Conservation (phyloP, 2,329 filamentous ascomycete species). For the Colletotrichum magnum region DNA sequence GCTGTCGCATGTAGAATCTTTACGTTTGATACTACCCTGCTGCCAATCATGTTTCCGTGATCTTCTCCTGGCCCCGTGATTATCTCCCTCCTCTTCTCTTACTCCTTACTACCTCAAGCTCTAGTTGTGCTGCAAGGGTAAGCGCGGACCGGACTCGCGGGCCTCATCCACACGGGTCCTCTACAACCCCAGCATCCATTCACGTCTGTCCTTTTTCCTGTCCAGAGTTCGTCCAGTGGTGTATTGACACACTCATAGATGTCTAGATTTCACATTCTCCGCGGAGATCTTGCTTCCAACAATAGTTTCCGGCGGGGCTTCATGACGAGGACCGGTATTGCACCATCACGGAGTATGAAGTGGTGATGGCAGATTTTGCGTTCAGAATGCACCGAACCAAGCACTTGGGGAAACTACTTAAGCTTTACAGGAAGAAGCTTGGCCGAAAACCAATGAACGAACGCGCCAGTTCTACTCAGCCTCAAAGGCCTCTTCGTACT, state of each 20-base stretch:
- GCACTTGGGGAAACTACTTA: background rate
- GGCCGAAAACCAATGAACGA: background rate
- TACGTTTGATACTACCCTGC: background rate
- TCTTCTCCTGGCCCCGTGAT: background rate
- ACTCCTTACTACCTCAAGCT: too few species aligned
- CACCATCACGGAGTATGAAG: slow-evolving; percentile 19
- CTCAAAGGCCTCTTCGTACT: background rate
- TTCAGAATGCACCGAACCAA: rapidly evolving
- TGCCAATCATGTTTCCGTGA: slow-evolving; percentile 1
- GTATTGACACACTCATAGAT: background rate
- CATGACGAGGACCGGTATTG: slow-evolving; percentile 22
- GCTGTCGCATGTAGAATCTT: background rate
- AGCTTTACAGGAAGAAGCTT: background rate
- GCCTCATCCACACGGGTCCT: background rate
- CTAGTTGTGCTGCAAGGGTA: too few species aligned
- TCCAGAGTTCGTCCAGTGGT: background rate
- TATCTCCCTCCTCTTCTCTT: background rate
- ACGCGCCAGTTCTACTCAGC: background rate
- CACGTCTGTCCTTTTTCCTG: background rate
- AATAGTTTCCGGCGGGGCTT: background rate
- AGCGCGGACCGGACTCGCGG: background rate
- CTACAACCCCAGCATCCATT: background rate
- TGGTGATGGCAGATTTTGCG: slow-evolving; percentile 25
- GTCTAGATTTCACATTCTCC: background rate
- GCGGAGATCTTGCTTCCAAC: slow-evolving; percentile 7